Evolutionary conservation across 345 rosid genomes (phyloP).

Genomic region (Aquilaria sinensis): DNA sequence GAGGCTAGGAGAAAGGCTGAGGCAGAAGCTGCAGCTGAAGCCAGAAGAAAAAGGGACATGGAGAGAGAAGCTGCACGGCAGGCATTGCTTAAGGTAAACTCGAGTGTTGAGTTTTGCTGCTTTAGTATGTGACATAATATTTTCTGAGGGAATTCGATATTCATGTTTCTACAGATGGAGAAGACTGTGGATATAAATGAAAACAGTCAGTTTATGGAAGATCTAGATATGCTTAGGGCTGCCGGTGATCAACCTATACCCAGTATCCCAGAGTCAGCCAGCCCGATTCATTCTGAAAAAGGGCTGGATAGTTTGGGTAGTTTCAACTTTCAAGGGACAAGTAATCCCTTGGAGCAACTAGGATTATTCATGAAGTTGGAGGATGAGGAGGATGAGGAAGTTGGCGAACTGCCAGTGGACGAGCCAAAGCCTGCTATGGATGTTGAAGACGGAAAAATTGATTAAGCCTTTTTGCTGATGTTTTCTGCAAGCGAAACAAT

Average conservation of each 20-base stretch:
- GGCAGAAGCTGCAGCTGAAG: slow-evolving; percentile 78
- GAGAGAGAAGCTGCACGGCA: slow-evolving; percentile 95
- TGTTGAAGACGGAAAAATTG: slow-evolving; percentile 56
- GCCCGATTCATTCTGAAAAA: slow-evolving; percentile 40
- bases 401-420: slow-evolving; percentile 22
- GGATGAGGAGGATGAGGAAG: slow-evolving; percentile 50
- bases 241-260: slow-evolving; percentile 39
- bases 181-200: slow-evolving; percentile 90
- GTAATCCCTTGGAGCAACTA: slow-evolving; percentile 71
- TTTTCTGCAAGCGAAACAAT: no score
- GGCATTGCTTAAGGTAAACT: slow-evolving; percentile 61
- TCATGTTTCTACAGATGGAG: slow-evolving; percentile 60
- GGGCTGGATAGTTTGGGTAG: slow-evolving; percentile 35
- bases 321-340: slow-evolving; percentile 60
- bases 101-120: neutral
- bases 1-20: slow-evolving; percentile 65
- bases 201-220: slow-evolving; percentile 72
- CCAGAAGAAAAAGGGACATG: slow-evolving; percentile 62
- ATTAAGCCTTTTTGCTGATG: slow-evolving; percentile 13
- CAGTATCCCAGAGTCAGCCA: slow-evolving; percentile 46
- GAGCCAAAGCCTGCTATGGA: slow-evolving; percentile 23
- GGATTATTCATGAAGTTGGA: slow-evolving; percentile 76
- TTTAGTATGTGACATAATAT: neutral
- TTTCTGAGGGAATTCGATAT: neutral
- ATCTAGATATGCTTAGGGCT: slow-evolving; percentile 70